Percentiles rank a stretch among this genome's conserved stretches.
phyloP scores from a whole-genome alignment of 1,139 yeast species.

The Sugiyamaella xylanicola region DNA sequence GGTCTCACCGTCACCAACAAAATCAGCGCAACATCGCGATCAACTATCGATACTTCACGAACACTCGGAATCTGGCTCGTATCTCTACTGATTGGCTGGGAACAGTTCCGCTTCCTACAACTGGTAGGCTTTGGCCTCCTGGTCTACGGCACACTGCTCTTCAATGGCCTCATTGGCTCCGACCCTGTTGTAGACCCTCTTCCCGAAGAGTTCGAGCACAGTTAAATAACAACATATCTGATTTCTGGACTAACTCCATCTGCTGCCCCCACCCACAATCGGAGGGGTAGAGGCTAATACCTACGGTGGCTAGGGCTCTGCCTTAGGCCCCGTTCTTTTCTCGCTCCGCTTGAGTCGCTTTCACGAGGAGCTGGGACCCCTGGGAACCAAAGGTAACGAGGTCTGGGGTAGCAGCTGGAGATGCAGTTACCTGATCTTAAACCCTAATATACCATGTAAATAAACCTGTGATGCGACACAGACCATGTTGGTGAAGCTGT shows the following conservation, averaged over 20 bases:
- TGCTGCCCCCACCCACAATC: too few species aligned
- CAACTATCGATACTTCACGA: constrained; percentile 78
- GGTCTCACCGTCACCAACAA: constrained; percentile 70
- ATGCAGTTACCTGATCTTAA: too few species aligned
- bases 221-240: neutral
- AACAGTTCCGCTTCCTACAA: constrained; percentile 62
- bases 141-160: constrained; percentile 73
- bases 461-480: neutral
- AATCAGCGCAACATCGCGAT: constrained; percentile 74
- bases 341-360: neutral
- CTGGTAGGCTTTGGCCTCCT: constrained; percentile 63
- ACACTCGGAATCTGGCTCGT: constrained; percentile 76
- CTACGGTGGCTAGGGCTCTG: neutral
- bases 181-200: constrained; percentile 25
- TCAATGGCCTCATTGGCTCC: constrained; percentile 61
- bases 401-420: neutral
- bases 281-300: too few species aligned
- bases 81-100: constrained; percentile 82
- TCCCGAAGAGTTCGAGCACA: constrained; percentile 32
- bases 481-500: neutral
- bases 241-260: too few species aligned
- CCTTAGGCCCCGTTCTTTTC: neutral
- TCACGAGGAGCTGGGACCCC: too few species aligned
- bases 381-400: neutral
- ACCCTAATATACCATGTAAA: constrained; percentile 4